Evolutionary conservation across 768 basidiomycete species (phyloP), one percentile per base, ranked within the genome.

Genomic region (Lyophyllum shimeji): DNA sequence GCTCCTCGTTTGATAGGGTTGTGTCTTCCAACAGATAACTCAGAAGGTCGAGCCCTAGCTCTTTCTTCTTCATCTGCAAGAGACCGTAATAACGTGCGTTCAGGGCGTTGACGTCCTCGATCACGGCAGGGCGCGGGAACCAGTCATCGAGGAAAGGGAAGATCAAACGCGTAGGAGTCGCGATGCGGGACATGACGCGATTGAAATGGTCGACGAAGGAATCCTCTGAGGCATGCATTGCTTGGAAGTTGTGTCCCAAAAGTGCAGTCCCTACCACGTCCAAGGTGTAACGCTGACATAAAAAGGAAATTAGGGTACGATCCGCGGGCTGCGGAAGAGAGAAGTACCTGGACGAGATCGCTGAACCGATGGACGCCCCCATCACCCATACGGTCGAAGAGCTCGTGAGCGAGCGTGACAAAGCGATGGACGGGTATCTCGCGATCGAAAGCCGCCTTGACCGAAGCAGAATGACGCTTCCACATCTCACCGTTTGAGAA

Each of bases 401-500:
- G 65, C 27, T 74, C 69, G 24, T 65, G 46, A 13, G 70, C 50
- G n/a, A 76, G 60, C 2, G 55, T 18, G 11, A 69, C 65, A 50
- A 74, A 75, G 17, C 63, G 57, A 45, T 72, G 65, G 21, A 76
- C 59, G 15, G 75, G 75, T 13, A 72, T 64, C 37, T 70, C 65
- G 15, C 66, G 63, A 51, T 66, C 63, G 33, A 76, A 66, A 1
- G 74, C 74, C 9, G 67, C 63, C 47, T 67, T 72, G 21, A 75
- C 67, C n/a, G 69, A 62, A 3, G 61, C 56, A 11, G 72, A 73
- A 34, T 76, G 75, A 18, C 69, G 61, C 55, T 69, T 70, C 74
- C 74, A 76, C 52, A 58, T 64, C 43, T 70, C 71, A 13, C 75
- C 74, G 55, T 75, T 75, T 42, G 73, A 67, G 55, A 75, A 65